Evolutionary conservation across 441 rosid species (phyloP), one percentile per base, ranked within the genome.

Genomic region (Erodium moschatum): DNA sequence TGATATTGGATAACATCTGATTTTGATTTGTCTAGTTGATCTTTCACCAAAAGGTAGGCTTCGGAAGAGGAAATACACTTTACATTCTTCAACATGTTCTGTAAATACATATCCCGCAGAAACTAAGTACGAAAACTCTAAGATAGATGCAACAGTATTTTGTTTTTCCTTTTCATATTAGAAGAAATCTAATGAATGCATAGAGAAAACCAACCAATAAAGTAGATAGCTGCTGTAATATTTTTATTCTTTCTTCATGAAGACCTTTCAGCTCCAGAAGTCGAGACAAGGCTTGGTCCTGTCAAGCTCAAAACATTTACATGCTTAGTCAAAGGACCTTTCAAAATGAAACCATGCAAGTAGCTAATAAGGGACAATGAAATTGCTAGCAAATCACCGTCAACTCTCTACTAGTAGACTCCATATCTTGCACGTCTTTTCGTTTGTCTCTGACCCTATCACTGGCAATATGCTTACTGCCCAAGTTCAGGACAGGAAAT

Each of bases 1-100:
- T 84, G 93, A 83, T 87, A 89, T 66, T 75, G 78, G 52, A 70
- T 62, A 79, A 87, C 92, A 79, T 87, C 88, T 48, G 86, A 77
- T 78, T 90, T 95, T 74, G 93, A 85, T 74, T 80, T 90, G 76
- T 79, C 89, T 64, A 92, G 80, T 78, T 89, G 96, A 74, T 87
- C 89, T 82, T 76, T 86, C 70, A 89, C 77, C 73, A 79, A 78
- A 70, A 85, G 80, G 77, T 35, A 90, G 31, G 81, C 79, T 79
- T 84, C 87, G 76, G 99, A 90, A 69, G 91, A 86, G 72, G 86
- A 84, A 75, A 90, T 81, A 79, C 76, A 67, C 79, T 83, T 87
- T 79, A 89, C 75, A 67, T 82, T 87, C 89, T 87, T 92, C 84
- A 88, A 77, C 52, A 74, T 82, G 72, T 81, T 87, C 99, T 95